Base-by-base conservation (phyloP, 371 early-diverging fungal species). In the Mucor circinelloides region DNA sequence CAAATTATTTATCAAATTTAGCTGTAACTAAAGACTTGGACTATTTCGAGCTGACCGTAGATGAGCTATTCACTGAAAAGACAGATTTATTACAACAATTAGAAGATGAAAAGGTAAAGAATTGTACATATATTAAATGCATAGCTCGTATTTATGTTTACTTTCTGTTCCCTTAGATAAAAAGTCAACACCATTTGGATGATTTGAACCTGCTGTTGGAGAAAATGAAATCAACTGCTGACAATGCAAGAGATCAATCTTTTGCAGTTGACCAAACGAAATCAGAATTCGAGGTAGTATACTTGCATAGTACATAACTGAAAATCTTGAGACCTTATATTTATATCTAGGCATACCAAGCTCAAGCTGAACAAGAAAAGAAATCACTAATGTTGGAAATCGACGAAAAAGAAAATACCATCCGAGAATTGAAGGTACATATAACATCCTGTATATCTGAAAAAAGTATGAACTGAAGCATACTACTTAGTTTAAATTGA, bases 11-110 rank as follows among this genome's bases (percentile, higher is more conserved):
- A 17, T 32, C 34, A 23, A 58, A 9, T 34, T 5, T 52, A 82
- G 83, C 83, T 19, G 76, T 82, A 23, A 38, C 75, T 23, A 80
- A 78, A 31, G 83, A 82, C 66, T 68, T 82, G 8, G 83, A 82
- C 28, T 82, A 80, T 34, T 75, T 82, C 27, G 63, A 83, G 73
- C 36, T 83, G 38, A 71, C 82, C 48, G 67, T 84, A 59, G 77
- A 90, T 74, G 79, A 85, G 67, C 32, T 82, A 28, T 74, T 85
- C 79, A 70, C 85, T 73, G 64, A 80, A 57, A 82, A 82, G 36
- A 75, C 72, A 5, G 57, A 70, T 12, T 56, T 82, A 10, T 44
- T 71, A 5, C 77, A 76, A 34, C 74, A 80, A 44, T 58, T 72
- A 10, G 83, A 82, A 58, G 73, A 77, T 34, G 78, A 77, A 64